Conservation (phyloP, 768 basidiomycete species). For the Termitomyces sp. region DNA sequence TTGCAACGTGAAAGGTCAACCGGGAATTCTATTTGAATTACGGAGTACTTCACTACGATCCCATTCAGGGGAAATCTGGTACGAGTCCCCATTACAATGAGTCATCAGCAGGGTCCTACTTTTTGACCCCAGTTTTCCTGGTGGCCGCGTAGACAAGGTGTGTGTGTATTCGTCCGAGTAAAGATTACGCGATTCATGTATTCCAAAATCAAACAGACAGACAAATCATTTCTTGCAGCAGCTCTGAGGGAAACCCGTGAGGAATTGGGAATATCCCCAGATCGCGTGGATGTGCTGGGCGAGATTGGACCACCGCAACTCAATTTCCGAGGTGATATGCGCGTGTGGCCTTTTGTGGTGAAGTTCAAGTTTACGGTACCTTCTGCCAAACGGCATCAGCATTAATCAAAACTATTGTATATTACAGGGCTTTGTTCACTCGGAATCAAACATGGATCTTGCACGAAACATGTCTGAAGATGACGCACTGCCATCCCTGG, state of each 20-base stretch:
- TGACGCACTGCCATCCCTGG: slow-evolving; percentile 56
- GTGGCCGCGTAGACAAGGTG: slow-evolving; percentile 65
- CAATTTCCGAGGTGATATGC: slow-evolving; percentile 50
- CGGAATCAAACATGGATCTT: slow-evolving; percentile 10
- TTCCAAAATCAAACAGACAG: slow-evolving; percentile 24
- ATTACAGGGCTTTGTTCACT: slow-evolving; percentile 36
- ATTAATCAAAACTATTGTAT: slow-evolving; percentile 7
- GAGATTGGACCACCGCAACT: slow-evolving; percentile 56
- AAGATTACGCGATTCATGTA: not conserved
- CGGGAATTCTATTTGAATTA: slow-evolving; percentile 70
- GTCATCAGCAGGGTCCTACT: not conserved
- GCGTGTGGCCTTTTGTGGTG: slow-evolving; percentile 77
- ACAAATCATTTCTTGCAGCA: slow-evolving; percentile 51
- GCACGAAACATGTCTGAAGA: slow-evolving; percentile 23
- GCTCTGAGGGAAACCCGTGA: slow-evolving; percentile 74
- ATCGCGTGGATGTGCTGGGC: slow-evolving; percentile 62
- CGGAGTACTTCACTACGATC: slow-evolving; percentile 56
- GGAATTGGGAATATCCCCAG: slow-evolving; percentile 61
- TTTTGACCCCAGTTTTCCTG: slow-evolving; percentile 57
- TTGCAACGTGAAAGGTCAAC: slow-evolving; percentile 64
- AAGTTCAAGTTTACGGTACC: slow-evolving; percentile 1
- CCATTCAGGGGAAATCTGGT: slow-evolving; percentile 86
- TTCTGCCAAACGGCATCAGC: not conserved
- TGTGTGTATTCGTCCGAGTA: slow-evolving; percentile 26
- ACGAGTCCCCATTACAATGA: slow-evolving; percentile 3